A percentile compares a stretch with the other conserved stretches of the same genome.
Evolutionary conservation across 441 rosid genomes (phyloP).

Genomic region (Populus trichocarpa): DNA sequence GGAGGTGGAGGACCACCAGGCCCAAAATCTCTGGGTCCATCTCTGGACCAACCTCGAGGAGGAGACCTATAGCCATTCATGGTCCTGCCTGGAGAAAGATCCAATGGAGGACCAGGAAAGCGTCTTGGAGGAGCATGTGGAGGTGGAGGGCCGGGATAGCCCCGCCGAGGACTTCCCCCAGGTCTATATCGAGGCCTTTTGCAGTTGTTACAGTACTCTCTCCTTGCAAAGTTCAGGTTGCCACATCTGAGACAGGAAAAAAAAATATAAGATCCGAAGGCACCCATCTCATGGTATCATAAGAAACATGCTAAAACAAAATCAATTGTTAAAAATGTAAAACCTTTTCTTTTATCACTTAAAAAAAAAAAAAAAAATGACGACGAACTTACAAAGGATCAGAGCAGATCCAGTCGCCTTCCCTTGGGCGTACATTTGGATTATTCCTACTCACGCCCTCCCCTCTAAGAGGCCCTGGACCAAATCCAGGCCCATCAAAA

Average conservation of each 20-base stretch:
- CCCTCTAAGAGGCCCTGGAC: slow-evolving; percentile 50
- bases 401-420: slow-evolving; percentile 84
- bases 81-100: slow-evolving; percentile 59
- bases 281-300: not conserved
- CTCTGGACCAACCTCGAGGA: slow-evolving; percentile 62
- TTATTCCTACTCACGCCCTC: slow-evolving; percentile 52
- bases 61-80: slow-evolving; percentile 70
- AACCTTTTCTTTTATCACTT: not conserved
- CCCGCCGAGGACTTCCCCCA: slow-evolving; percentile 61
- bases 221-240: slow-evolving; percentile 86
- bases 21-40: slow-evolving; percentile 56
- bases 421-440: slow-evolving; percentile 83
- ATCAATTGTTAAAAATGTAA: not conserved
- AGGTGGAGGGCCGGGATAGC: slow-evolving; percentile 45
- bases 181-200: slow-evolving; percentile 57
- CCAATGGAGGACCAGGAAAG: slow-evolving; percentile 58
- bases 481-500: slow-evolving; percentile 61
- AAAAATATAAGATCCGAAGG: not conserved
- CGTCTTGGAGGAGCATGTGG: slow-evolving; percentile 47
- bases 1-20: slow-evolving; percentile 47
- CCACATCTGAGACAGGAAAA: slow-evolving; percentile 47
- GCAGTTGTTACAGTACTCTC: slow-evolving; percentile 75
- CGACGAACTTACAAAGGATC: slow-evolving; percentile 56
- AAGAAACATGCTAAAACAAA: not conserved
- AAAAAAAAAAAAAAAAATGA: not conserved